phyloP scores from a whole-genome alignment of 1,284 basidiomycete genomes.

The Sparassis latifolia region DNA sequence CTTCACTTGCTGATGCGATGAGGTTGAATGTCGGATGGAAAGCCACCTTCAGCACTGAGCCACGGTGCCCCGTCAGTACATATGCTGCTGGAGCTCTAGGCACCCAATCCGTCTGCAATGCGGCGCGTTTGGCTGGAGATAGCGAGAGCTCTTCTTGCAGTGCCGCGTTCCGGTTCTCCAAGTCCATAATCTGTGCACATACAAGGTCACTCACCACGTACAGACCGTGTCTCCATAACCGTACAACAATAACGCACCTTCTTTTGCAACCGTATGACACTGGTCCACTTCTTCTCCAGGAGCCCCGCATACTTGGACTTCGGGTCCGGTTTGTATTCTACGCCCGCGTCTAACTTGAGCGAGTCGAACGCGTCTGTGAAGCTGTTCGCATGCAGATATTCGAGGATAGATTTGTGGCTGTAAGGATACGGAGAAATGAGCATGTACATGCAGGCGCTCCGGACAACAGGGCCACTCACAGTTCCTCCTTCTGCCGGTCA shows the following conservation, averaged over 20 bases:
- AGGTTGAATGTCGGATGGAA: constrained; percentile 73
- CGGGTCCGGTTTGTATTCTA: constrained; percentile 29
- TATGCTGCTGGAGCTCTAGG: constrained; percentile 59
- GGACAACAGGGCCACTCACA: constrained; percentile 34
- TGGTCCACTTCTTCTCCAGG: constrained; percentile 81
- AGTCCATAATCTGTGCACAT: constrained; percentile 59
- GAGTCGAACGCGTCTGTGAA: constrained; percentile 55
- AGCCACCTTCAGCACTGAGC: constrained; percentile 53
- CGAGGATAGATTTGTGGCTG: constrained; percentile 78
- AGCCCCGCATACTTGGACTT: constrained; percentile 64
- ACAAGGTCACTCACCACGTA: not conserved
- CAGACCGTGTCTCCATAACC: not conserved
- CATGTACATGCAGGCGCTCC: constrained; percentile 3
- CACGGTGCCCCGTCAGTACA: constrained; percentile 60
- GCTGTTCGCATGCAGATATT: constrained; percentile 65
- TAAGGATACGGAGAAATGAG: not conserved
- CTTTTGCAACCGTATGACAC: constrained; percentile 74
- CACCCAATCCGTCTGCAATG: constrained; percentile 57
- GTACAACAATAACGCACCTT: constrained; percentile 45
- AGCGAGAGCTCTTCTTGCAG: constrained; percentile 42
- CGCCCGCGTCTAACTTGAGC: constrained; percentile 48
- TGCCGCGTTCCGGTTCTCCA: constrained; percentile 60
- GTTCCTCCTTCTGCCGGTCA: constrained; percentile 70
- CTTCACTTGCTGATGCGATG: constrained; percentile 65
- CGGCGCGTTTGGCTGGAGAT: constrained; percentile 20